Base-by-base conservation (phyloP, 768 basidiomycete species). In the Phanerochaete carnosa region DNA sequence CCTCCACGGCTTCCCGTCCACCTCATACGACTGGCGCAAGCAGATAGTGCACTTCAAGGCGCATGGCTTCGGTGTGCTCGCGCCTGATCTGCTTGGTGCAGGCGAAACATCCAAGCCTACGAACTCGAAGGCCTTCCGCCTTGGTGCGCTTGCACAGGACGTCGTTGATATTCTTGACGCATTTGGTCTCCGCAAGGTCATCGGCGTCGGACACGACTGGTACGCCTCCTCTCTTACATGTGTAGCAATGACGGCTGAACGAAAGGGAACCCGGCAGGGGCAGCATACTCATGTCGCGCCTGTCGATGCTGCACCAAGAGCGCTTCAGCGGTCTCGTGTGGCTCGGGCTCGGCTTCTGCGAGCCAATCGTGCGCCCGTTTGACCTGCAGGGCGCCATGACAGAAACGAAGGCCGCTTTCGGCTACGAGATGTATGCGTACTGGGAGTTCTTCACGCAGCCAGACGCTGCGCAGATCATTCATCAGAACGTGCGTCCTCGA, bases 31-130 rank as follows among this genome's bases (percentile, higher is more conserved):
- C 58, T 82, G 80, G 80, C 71, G 72, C 50, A 65, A 71, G 33
- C 76, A 79, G 55, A 70, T 79, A 60, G 62, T 68, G 46, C 71
- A 73, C 67, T 74, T 82, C 65, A 57, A 69, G 39, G 66, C 69
- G 37, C 68, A 68, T 54, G 81, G 82, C 25, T 80, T 76, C 43
- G 76, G 79, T 11, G 30, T 81, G 12, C 65, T 83, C 53, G 78
- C 73, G n/a, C 81, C 81, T 0, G 82, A 83, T 64, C 73, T 80
- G 63, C 74, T 83, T 12, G 81, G 82, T 8, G 75, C 72, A 33
- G 82, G 80, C 16, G 74, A 65, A n/a, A 80, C 83, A 3, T 74
- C 74, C 59, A 81, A 80, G 65, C 74, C 80, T 8, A 62, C 55
- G 0, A 70, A 75, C 29, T 55, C 61, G 3, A 59, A 63, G 26